phyloP scores from a whole-genome alignment of 202 grass and related monocot species.

The Setaria viridis region DNA sequence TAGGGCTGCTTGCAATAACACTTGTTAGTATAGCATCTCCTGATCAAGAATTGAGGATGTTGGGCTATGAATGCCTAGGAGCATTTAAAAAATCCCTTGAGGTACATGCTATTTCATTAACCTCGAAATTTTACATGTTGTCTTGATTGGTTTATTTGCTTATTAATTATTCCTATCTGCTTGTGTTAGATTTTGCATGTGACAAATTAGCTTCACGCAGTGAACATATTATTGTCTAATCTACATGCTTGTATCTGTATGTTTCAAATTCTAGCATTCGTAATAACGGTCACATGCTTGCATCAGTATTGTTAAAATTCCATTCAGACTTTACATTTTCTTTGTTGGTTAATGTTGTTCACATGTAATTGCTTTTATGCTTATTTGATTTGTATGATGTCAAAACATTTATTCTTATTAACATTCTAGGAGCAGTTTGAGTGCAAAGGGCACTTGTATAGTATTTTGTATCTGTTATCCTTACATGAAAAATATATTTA shows the following conservation, averaged over 20 bases:
- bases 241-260: background rate
- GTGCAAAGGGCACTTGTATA: too few species aligned
- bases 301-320: constrained; percentile 2
- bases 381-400: constrained; percentile 20
- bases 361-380: constrained; percentile 3
- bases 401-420: constrained; percentile 1
- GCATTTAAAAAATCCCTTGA: constrained; percentile 76
- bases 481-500: background rate
- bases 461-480: constrained; percentile 14
- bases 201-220: background rate
- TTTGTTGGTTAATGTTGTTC: background rate
- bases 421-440: too few species aligned
- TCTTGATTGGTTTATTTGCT: constrained; percentile 26
- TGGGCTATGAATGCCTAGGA: constrained; percentile 85
- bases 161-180: background rate
- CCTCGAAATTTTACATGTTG: constrained; percentile 22
- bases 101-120: constrained; percentile 63
- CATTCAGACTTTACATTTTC: constrained; percentile 2
- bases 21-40: constrained; percentile 82
- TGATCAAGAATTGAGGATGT: constrained; percentile 78
- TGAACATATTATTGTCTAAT: background rate
- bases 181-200: constrained; percentile 19
- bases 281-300: constrained; percentile 18
- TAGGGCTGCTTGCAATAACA: constrained; percentile 87
- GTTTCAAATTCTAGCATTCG: constrained; percentile 17